phyloP scores from a whole-genome alignment of 2,329 filamentous ascomycete genomes.

The Talaromyces sp. region DNA sequence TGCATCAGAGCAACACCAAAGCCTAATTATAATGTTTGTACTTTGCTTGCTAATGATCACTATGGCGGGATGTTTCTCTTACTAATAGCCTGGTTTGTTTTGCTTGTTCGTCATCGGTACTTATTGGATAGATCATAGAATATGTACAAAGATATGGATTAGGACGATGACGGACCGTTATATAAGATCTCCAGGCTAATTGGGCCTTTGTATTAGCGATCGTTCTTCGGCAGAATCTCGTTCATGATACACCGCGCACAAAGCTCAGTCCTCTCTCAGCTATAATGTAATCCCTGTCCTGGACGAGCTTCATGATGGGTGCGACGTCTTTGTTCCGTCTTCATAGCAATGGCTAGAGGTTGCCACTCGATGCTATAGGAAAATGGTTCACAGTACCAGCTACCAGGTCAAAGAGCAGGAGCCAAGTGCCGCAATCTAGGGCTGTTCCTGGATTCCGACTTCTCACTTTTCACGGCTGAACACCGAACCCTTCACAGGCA shows the following conservation, averaged over 20 bases:
- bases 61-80: not conserved
- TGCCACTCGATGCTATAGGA: not conserved
- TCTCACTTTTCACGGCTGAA: no score
- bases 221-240: not conserved
- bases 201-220: not conserved
- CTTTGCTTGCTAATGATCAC: not conserved
- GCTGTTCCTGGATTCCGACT: not conserved
- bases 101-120: not conserved
- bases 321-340: not conserved
- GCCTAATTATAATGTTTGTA: not conserved
- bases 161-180: not conserved
- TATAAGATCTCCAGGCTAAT: not conserved
- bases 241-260: not conserved
- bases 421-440: not conserved
- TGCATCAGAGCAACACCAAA: conserved; percentile 37
- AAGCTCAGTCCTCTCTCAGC: not conserved
- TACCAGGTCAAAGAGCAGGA: not conserved
- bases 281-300: not conserved
- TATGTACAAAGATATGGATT: not conserved
- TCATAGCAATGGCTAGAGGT: not conserved
- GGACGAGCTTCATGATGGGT: no score
- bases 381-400: no score
- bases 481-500: conserved; percentile 53
- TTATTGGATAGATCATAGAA: not conserved
- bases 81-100: not conserved